phyloP scores from a whole-genome alignment of 805 yeast genomes.

The Cephaloascus albidus region DNA sequence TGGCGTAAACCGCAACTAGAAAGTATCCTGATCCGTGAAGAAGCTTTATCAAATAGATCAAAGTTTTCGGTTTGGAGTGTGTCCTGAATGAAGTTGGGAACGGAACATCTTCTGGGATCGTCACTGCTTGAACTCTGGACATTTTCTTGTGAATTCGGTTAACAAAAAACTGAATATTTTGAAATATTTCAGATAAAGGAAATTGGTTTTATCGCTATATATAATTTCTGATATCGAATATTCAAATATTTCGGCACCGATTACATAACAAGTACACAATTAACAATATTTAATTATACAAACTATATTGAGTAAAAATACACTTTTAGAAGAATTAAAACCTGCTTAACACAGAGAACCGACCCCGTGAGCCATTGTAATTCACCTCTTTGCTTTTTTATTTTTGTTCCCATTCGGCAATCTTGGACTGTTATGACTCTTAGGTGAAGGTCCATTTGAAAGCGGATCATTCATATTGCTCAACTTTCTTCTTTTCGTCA shows the following conservation, averaged over 20 bases:
- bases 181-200: too few species aligned
- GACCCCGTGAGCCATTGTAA: too few species aligned
- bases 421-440: not conserved
- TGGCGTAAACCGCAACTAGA: constrained; percentile 15
- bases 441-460: not conserved
- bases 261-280: too few species aligned
- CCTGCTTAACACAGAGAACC: too few species aligned
- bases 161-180: too few species aligned
- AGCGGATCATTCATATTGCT: not conserved
- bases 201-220: too few species aligned
- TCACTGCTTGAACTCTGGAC: constrained; percentile 11
- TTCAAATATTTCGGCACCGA: not conserved
- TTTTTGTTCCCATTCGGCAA: not conserved
- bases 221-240: not conserved
- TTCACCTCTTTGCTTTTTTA: not conserved
- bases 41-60: constrained; percentile 15
- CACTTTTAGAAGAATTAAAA: too few species aligned
- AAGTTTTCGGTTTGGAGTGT: constrained; percentile 12
- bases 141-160: too few species aligned
- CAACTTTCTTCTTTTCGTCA: constrained; percentile 18
- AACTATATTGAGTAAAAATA: too few species aligned
- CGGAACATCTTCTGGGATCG: constrained; percentile 20
- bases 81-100: not conserved
- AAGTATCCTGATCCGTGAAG: constrained; percentile 24
- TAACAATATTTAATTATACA: too few species aligned